Evolutionary conservation across 805 yeast species (phyloP).

Genomic region (Saccharomycopsis sp.): DNA sequence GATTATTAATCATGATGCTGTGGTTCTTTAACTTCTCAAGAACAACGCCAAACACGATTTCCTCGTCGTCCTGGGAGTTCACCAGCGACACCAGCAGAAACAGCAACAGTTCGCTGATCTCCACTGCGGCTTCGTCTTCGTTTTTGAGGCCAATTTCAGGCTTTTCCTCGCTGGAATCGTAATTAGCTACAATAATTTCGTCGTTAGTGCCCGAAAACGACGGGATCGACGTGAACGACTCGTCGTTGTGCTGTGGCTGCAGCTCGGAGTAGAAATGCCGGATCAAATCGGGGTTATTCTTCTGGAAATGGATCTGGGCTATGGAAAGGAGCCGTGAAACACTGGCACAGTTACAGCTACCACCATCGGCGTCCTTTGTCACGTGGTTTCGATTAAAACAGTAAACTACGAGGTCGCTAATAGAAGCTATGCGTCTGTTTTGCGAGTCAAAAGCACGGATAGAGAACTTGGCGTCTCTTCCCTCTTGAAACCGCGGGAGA

Average conservation of each 20-base stretch:
- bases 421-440: slow-evolving; percentile 66
- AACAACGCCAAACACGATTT: not conserved
- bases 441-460: slow-evolving; percentile 61
- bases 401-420: slow-evolving; percentile 75
- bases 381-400: slow-evolving; percentile 42
- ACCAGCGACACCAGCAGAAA: not conserved
- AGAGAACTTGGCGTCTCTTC: slow-evolving; percentile 2
- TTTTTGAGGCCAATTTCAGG: not conserved
- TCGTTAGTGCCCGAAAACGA: slow-evolving; percentile 18
- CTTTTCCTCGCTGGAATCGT: not conserved
- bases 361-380: not conserved
- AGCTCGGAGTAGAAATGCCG: slow-evolving; percentile 2
- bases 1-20: not conserved
- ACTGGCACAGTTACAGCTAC: slow-evolving; percentile 31
- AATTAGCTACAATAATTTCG: slow-evolving; percentile 17
- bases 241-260: slow-evolving; percentile 4
- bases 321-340: slow-evolving; percentile 36
- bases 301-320: slow-evolving; percentile 33
- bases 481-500: slow-evolving; percentile 9
- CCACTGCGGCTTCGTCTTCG: not conserved
- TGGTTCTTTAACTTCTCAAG: not conserved
- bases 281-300: slow-evolving; percentile 1
- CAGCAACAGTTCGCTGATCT: not conserved
- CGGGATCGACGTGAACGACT: slow-evolving; percentile 7
- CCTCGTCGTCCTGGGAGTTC: not conserved